Evolutionary conservation across 306 rosid species (phyloP), one percentile per base, ranked within the genome.

Genomic region (Quillaja saponaria): DNA sequence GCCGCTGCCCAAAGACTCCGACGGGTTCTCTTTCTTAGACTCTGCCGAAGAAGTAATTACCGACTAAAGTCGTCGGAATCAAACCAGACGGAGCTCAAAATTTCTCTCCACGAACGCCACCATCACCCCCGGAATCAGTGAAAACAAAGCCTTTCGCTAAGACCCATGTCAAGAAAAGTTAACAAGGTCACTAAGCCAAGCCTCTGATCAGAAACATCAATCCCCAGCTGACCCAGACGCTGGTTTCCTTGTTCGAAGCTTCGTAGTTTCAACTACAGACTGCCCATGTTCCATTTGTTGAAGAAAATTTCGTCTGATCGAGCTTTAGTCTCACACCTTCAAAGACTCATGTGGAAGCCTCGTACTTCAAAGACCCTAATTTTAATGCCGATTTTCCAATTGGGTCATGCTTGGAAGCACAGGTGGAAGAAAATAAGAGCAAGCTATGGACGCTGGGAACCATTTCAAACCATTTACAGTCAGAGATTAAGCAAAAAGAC

Each of bases 361-460:
- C 64, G 50, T 31, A n/a, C n/a, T 55, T 61, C 33, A 41, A 7
- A 6, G 60, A 74, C 61, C 72, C 82, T 19, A 81, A 76, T 11
- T 45, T 58, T 6, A 58, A 51, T 7, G 21, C 71, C 44, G 72
- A 64, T 58, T 72, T 85, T 18, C 82, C 89, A 3, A 67, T 80
- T 16, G 88, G 90, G 57, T 89, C 96, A 46, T 87, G 81, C 56
- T 65, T n/a, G n/a, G n/a, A n/a, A n/a, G n/a, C n/a, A n/a, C n/a
- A n/a, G n/a, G n/a, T n/a, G n/a, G n/a, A n/a, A n/a, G n/a, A 92
- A 82, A 92, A 92, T 68, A 95, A 92, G 76, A 92, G 88, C 80
- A 92, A 92, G 76, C 81, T 92, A 49, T 68, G 99, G 58, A 80
- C 78, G 0, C 85, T 92, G 2, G 96, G 99, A n/a, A 89, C 90